phyloP scores from a whole-genome alignment of 495 filamentous ascomycete genomes.

The Penicillium psychrofluorescens region DNA sequence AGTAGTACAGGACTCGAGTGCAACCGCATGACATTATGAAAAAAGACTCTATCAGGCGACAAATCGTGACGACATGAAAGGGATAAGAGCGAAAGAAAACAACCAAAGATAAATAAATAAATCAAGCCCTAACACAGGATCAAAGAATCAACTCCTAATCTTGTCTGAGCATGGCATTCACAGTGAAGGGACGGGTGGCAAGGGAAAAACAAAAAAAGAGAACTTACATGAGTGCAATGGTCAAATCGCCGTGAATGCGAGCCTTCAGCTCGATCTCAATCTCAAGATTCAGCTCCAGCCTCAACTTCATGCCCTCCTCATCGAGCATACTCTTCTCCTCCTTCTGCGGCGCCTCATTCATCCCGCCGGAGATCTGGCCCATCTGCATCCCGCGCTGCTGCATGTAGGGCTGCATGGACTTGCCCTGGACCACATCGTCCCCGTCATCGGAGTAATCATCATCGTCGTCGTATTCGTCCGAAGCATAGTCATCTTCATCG shows the following conservation, averaged over 20 bases:
- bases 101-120: too few relatives aligned
- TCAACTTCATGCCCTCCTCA: constrained; percentile 56
- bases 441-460: constrained; percentile 19
- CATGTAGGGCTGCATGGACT: constrained; percentile 40
- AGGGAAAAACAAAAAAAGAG: neutral
- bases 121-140: constrained; percentile 21
- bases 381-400: constrained; percentile 6
- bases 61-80: constrained; percentile 5
- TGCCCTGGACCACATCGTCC: constrained; percentile 14
- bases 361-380: constrained; percentile 17
- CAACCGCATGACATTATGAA: too few relatives aligned
- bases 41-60: too few relatives aligned
- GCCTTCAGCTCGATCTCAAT: constrained; percentile 86
- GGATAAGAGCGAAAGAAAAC: neutral
- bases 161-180: constrained; percentile 11
- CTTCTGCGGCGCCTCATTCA: constrained; percentile 20
- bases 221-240: constrained; percentile 77
- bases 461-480: constrained; percentile 19
- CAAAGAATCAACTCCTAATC: constrained; percentile 28
- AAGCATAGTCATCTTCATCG: constrained; percentile 37
- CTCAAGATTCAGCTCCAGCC: constrained; percentile 80
- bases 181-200: neutral
- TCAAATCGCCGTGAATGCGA: constrained; percentile 83
- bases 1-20: constrained; percentile 2
- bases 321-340: constrained; percentile 26